Evolutionary conservation across 345 rosid species (phyloP), one percentile per base, ranked within the genome.

Genomic region (Kernera saxatilis): DNA sequence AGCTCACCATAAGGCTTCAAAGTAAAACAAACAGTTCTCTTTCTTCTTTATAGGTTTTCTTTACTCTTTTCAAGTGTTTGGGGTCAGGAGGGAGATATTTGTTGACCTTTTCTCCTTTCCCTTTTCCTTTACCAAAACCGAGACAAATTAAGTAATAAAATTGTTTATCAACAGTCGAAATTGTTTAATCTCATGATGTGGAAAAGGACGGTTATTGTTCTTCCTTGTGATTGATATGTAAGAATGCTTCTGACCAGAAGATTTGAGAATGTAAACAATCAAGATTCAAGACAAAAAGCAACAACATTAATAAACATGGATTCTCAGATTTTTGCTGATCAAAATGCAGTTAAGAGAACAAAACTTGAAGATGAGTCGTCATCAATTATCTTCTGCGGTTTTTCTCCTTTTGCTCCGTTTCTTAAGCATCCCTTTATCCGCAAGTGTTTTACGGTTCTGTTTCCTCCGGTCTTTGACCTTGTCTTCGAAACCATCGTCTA

Each of bases 401-500:
- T 76, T 71, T 32, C 30, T 33, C 15, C 40, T 39, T 71, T 71
- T 77, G 72, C 68, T 71, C 58, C 70, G 74, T 44, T 84, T 80
- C 81, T 79, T 81, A 69, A 81, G 49, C 77, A 88, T 52, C 43
- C 95, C 97, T 71, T 88, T 94, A 63, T 79, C 88, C 1, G 81
- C 78, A 35, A 85, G 76, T 8, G 86, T 78, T 64, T 85, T 88
- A 26, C 79, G 78, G 46, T 89, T 94, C 80, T 78, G 93, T 17
- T 75, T 84, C 73, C 79, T 91, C 67, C 96, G 79, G 65, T 88
- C 92, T 46, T 86, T 85, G 6, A 54, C 84, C 78, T 82, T 88
- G 63, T 94, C 97, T 64, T 94, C 97, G 37, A 88, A 89, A 4
- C 99, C 96, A 25, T 88, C 89, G 18, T 94, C 97, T 78, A 82